A percentile compares a stretch with the other conserved stretches of the same genome.
Evolutionary conservation across 1,284 basidiomycete genomes (phyloP).

Genomic region (Sphaerobolus stellatus): DNA sequence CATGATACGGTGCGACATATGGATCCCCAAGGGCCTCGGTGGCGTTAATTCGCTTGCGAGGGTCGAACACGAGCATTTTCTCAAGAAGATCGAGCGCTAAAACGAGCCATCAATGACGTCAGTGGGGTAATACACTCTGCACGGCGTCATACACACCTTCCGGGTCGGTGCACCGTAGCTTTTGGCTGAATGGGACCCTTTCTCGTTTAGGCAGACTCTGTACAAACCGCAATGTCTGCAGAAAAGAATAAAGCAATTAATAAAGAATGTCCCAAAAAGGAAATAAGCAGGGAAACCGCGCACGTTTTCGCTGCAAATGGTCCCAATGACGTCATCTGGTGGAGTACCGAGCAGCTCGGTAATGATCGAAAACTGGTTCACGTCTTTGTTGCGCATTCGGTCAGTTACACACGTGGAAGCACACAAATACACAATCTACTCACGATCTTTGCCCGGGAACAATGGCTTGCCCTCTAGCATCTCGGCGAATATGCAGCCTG

Average conservation of each 20-base stretch:
- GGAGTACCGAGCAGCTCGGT: slow-evolving; percentile 97
- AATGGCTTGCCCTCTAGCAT: slow-evolving; percentile 99
- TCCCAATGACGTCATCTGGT: slow-evolving; percentile 98
- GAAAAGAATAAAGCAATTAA: slow-evolving; percentile 2
- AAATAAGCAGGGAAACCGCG: slow-evolving; percentile 28
- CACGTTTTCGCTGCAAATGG: slow-evolving; percentile 97
- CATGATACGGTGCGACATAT: slow-evolving; percentile 97
- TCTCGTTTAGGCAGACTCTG: slow-evolving; percentile 96
- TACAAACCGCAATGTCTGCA: slow-evolving; percentile 97
- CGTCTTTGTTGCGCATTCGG: slow-evolving; percentile 57
- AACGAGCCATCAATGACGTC: slow-evolving; percentile 13
- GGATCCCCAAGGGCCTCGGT: slow-evolving; percentile 89
- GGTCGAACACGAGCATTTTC: slow-evolving; percentile 99
- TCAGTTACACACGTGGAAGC: too few species aligned
- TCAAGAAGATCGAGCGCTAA: slow-evolving; percentile 93
- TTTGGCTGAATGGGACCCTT: slow-evolving; percentile 92
- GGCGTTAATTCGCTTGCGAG: slow-evolving; percentile 94
- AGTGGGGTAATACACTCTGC: slow-evolving; percentile 1
- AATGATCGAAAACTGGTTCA: slow-evolving; percentile 99
- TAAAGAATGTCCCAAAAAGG: slow-evolving; percentile 1
- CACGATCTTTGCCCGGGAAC: slow-evolving; percentile 98
- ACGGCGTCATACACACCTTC: slow-evolving; percentile 55
- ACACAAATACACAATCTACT: slow-evolving; percentile 33
- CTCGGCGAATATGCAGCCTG: slow-evolving; percentile 99
- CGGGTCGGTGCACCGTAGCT: slow-evolving; percentile 88